phyloP scores from a whole-genome alignment of 495 filamentous ascomycete species.

The Echria macrotheca region DNA sequence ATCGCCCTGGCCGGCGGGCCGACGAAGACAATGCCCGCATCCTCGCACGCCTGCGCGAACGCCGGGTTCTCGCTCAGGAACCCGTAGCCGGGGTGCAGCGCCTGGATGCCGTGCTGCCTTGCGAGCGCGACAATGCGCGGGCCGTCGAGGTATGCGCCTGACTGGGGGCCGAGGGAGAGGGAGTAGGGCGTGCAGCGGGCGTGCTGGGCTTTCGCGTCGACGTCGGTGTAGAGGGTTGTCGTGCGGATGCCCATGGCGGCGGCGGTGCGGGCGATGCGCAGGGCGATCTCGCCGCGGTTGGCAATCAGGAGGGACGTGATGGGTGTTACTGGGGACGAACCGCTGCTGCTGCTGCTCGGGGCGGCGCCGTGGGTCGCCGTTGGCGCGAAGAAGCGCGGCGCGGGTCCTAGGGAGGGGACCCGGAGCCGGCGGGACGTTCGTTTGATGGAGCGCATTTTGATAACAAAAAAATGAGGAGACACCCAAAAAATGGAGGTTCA shows the following conservation, averaged over 20 bases:
- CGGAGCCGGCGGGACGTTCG: conserved; percentile 24
- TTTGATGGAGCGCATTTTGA: conserved; percentile 32
- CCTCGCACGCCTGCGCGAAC: conserved; percentile 83
- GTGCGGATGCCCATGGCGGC: conserved; percentile 83
- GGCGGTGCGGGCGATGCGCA: conserved; percentile 86
- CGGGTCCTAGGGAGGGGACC: conserved; percentile 10
- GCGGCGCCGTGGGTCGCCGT: conserved; percentile 20
- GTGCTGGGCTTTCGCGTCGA: conserved; percentile 83
- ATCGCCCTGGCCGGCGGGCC: conserved; percentile 90
- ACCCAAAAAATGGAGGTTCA: not conserved
- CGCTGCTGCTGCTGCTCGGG: conserved; percentile 23
- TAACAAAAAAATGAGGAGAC: no score
- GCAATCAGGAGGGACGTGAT: conserved; percentile 89
- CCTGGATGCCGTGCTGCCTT: conserved; percentile 75
- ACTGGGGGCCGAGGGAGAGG: conserved; percentile 72
- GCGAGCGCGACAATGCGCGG: conserved; percentile 86
- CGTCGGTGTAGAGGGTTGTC: conserved; percentile 91
- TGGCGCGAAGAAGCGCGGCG: conserved; percentile 9
- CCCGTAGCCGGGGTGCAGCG: conserved; percentile 94
- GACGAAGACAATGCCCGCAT: conserved; percentile 91
- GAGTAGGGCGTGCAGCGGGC: conserved; percentile 76
- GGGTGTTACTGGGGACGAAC: no score
- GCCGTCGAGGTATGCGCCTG: conserved; percentile 85
- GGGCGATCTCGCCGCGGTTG: conserved; percentile 93
- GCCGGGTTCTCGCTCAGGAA: conserved; percentile 93